Evolutionary conservation across 2,329 filamentous ascomycete genomes (phyloP).

Genomic region (Xylariomycetidae sp.): DNA sequence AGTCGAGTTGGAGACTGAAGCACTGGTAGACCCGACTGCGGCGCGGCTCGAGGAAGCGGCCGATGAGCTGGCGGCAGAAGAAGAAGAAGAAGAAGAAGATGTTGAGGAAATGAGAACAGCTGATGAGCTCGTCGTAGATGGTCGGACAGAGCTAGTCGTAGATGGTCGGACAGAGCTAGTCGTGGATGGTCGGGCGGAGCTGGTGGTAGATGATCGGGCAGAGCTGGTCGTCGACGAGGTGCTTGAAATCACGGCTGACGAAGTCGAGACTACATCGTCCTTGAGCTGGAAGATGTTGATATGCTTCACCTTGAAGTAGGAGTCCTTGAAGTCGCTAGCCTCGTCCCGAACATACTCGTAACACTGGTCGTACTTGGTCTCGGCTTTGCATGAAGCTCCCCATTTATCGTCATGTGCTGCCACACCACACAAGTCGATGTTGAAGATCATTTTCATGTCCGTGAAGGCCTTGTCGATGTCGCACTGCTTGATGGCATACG

Average conservation of each 20-base stretch:
- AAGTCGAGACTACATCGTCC: not conserved
- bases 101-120: not conserved
- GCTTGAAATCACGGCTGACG: slow-evolving; percentile 3
- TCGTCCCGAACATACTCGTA: slow-evolving; percentile 15
- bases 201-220: too few relatives aligned
- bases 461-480: slow-evolving; percentile 22
- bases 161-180: too few relatives aligned
- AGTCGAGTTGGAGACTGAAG: slow-evolving; percentile 2
- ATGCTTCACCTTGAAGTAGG: slow-evolving; percentile 19
- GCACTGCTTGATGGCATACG: slow-evolving; percentile 21
- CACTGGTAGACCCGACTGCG: not conserved
- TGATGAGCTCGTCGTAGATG: too few relatives aligned
- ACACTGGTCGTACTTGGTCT: slow-evolving; percentile 15
- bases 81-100: slow-evolving; percentile 6
- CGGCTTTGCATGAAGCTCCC: slow-evolving; percentile 13
- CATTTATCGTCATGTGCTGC: slow-evolving; percentile 17
- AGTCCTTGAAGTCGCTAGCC: slow-evolving; percentile 10
- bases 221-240: slow-evolving; percentile 5
- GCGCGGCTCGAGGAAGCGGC: slow-evolving; percentile 4
- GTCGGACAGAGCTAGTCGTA: too few relatives aligned
- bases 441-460: slow-evolving; percentile 23
- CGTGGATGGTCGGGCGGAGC: too few relatives aligned
- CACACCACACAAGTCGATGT: slow-evolving; percentile 17
- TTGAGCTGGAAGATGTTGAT: slow-evolving; percentile 12
- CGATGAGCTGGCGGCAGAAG: too few relatives aligned